Base-by-base conservation (phyloP, 371 early-diverging fungal species). In the Rhizopus stolonifer region DNA sequence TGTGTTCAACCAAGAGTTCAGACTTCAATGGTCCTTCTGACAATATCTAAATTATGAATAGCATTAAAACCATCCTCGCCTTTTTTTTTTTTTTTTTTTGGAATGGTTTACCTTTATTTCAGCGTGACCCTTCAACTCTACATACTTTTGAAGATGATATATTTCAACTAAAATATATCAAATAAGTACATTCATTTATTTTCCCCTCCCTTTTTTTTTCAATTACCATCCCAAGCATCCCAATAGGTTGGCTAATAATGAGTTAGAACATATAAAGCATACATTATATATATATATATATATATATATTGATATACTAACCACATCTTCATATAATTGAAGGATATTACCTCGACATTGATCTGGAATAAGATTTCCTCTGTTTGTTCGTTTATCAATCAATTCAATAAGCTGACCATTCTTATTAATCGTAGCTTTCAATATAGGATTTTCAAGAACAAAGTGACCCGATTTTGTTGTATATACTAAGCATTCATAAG, bases 301-400 rank as follows among this genome's bases (percentile, higher is more conserved):
- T 23, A n/a, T 39, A 8, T 5, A 15, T 14, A n/a, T 18, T 24
- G n/a, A 23, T 18, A 6, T 44, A 68, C 70, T 54, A 69, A 77
- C 80, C 54, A 87, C 81, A 75, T 98, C 98, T 45, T 95, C 95
- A 63, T 85, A 94, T 11, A 94, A 54, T 31, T 79, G 77, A 46
- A 98, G 79, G 8, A 83, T 70, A 70, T 98, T 96, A n/a, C 86
- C 94, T 2, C 54, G 55, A n/a, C 61, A 49, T 0, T 83, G 85
- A 15, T 70, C 43, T 0, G 85, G 81, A 17, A 96, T 74, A 15
- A 89, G 60, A 64, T 94, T 87, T 3, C 92, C 90, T 32, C 83
- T 84, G 44, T 47, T 4, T 14, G 22, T 36, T 52, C 15, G 13
- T 38, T 81, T 79, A 72, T 93, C 91, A 71, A 65, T 22, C 82